Base-by-base conservation (phyloP, 2,329 filamentous ascomycete genomes). In the Hypoxylon sp. region DNA sequence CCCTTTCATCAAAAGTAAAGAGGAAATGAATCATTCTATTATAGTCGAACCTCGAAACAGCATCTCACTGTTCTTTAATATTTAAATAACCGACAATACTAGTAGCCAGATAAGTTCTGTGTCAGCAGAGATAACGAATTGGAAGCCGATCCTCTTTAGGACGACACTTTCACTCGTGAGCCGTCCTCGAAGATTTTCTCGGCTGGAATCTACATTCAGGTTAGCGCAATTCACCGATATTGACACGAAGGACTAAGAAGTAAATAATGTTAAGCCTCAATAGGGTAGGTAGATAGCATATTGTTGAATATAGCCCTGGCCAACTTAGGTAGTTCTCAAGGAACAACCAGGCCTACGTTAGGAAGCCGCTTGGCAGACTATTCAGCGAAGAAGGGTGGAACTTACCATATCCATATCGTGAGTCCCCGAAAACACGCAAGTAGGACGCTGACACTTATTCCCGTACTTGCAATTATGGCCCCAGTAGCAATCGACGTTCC, bases 391-490 rank as follows among this genome's bases (percentile, higher is more conserved):
- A 40, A 51, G 27, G 11, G 13, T 22, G n/a, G 5, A 20, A 61
- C 65, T 71, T 30, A 71, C 68, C 48, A 54, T 2, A 30, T 71
- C 61, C 31, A 63, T 58, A 13, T 37, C 50, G 44, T 71, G 68
- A 1, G 55, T 61, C 2, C 8, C 22, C 35, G 10, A 6, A 42
- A 66, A 71, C 3, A 2, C n/a, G 20, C 68, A 71, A 17, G 44
- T 44, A 25, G 4, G 6, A 17, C 44, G 31, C 6, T 7, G 25
- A 6, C 65, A 68, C 20, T 53, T 68, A 30, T 46, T n/a, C 6
- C 46, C 61, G 27, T 54, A 66, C 46, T 37, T 71, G 51, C 68
- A 71, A 44, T 71, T 59, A 22, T 71, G 68, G 50, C 65, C 68
- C 65, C 65, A 71, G 22, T 48, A 46, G 46, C 68, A 71, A 3